Evolutionary conservation across 1,139 yeast genomes (phyloP).

Genomic region (Zygotorulaspora mrakii): DNA sequence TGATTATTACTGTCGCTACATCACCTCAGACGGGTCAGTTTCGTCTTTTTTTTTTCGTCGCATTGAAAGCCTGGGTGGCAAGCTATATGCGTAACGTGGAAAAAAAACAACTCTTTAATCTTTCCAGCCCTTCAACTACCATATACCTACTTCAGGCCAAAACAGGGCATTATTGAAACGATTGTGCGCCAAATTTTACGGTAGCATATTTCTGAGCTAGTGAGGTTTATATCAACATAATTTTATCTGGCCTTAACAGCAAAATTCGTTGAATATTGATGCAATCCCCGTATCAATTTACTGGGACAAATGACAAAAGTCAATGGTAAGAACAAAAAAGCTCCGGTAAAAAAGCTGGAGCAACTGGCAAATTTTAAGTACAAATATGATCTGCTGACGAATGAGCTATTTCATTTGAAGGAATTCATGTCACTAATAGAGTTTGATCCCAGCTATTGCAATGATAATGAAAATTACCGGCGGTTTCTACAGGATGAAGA

Average conservation of each 20-base stretch:
- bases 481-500: slow-evolving; percentile 30
- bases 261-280: slow-evolving; percentile 8
- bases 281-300: slow-evolving; percentile 13
- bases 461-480: slow-evolving; percentile 29
- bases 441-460: slow-evolving; percentile 37
- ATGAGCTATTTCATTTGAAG: slow-evolving; percentile 45
- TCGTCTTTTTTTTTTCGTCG: slow-evolving; percentile 6
- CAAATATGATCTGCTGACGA: slow-evolving; percentile 38
- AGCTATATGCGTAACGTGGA: slow-evolving; percentile 5
- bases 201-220: slow-evolving; percentile 7
- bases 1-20: background rate
- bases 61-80: slow-evolving; percentile 10
- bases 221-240: slow-evolving; percentile 5
- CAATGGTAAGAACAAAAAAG: slow-evolving; percentile 12
- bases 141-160: slow-evolving; percentile 9
- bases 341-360: slow-evolving; percentile 6
- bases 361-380: slow-evolving; percentile 34
- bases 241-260: background rate
- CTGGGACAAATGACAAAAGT: slow-evolving; percentile 12
- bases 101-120: slow-evolving; percentile 5
- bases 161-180: slow-evolving; percentile 12
- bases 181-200: slow-evolving; percentile 8
- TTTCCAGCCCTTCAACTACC: slow-evolving; percentile 7
- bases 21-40: slow-evolving; percentile 1
- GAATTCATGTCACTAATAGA: slow-evolving; percentile 42